Evolutionary conservation across 2,329 filamentous ascomycete species (phyloP).

Genomic region (Pseudogymnoascus sp.): DNA sequence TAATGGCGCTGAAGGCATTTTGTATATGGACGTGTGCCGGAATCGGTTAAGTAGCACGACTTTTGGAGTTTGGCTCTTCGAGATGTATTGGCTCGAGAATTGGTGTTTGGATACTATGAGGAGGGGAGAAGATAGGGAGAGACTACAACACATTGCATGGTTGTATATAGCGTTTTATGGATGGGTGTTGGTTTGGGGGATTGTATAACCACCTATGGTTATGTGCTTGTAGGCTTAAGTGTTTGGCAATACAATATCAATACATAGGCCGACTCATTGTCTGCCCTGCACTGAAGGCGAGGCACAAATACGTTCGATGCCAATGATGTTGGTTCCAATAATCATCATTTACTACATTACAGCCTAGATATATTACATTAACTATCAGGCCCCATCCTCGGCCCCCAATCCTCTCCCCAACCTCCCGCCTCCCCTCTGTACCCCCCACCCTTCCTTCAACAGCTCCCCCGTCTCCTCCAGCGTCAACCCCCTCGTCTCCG

Average conservation of each 20-base stretch:
- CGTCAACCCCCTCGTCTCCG: conserved; percentile 73
- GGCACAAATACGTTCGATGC: not conserved
- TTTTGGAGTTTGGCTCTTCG: not conserved
- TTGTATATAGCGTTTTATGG: not conserved
- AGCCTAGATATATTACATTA: not conserved
- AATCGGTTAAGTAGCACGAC: not conserved
- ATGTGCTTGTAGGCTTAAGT: not conserved
- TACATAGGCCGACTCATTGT: not conserved
- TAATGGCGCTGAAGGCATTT: not conserved
- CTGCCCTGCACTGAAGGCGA: not conserved
- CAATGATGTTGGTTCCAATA: not conserved
- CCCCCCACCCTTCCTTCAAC: conserved; percentile 66
- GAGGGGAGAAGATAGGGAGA: not conserved
- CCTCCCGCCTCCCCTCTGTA: conserved; percentile 25
- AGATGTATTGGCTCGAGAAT: not conserved
- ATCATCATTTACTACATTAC: not conserved
- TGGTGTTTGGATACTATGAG: not conserved
- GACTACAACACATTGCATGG: not conserved
- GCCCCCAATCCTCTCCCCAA: not conserved
- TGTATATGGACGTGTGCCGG: conserved; percentile 4
- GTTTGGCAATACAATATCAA: not conserved
- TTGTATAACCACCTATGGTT: not conserved
- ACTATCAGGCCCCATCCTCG: not conserved
- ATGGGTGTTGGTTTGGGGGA: not conserved
- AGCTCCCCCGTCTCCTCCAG: conserved; percentile 72